Conservation (phyloP, 176 grass and related monocot species). For the Oryza glumipatula region DNA sequence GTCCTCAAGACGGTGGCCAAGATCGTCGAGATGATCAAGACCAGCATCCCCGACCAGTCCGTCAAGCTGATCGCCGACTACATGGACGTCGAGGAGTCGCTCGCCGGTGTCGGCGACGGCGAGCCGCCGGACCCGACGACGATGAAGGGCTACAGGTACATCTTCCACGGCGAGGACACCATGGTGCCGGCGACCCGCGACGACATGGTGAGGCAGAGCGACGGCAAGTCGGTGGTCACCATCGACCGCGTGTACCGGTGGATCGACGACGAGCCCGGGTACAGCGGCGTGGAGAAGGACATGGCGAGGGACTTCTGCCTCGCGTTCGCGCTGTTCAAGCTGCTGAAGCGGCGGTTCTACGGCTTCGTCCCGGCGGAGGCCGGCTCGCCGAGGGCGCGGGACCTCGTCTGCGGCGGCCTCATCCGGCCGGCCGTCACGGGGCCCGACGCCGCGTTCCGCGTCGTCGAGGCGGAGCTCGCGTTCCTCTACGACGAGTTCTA, state of each 20-base stretch:
- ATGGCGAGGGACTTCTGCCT: conserved; percentile 56
- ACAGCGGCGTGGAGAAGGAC: conserved; percentile 56
- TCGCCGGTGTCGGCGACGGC: neutral
- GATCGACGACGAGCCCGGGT: conserved; percentile 37
- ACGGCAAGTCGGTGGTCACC: conserved; percentile 36
- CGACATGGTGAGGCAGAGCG: neutral
- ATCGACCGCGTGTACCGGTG: conserved; percentile 48
- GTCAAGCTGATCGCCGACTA: conserved; percentile 57
- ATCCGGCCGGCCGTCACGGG: conserved; percentile 36
- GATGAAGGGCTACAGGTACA: conserved; percentile 55
- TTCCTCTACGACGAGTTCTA: conserved; percentile 71
- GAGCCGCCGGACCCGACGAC: neutral
- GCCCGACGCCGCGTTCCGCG: conserved; percentile 41
- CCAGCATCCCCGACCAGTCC: conserved; percentile 48
- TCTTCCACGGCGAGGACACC: conserved; percentile 60
- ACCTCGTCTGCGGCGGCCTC: conserved; percentile 44
- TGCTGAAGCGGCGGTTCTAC: conserved; percentile 55
- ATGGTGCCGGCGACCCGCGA: neutral
- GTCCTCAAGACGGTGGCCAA: conserved; percentile 51
- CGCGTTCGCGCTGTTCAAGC: conserved; percentile 58
- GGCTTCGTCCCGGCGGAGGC: conserved; percentile 50
- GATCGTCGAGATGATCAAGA: conserved; percentile 54
- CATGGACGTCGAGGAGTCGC: conserved; percentile 51
- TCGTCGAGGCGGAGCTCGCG: conserved; percentile 48
- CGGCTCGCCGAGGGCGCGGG: conserved; percentile 24